Percentiles rank a stretch among this genome's conserved stretches.
phyloP scores from a whole-genome alignment of 2,329 filamentous ascomycete species.

The Trichoderma citrinoviride region DNA sequence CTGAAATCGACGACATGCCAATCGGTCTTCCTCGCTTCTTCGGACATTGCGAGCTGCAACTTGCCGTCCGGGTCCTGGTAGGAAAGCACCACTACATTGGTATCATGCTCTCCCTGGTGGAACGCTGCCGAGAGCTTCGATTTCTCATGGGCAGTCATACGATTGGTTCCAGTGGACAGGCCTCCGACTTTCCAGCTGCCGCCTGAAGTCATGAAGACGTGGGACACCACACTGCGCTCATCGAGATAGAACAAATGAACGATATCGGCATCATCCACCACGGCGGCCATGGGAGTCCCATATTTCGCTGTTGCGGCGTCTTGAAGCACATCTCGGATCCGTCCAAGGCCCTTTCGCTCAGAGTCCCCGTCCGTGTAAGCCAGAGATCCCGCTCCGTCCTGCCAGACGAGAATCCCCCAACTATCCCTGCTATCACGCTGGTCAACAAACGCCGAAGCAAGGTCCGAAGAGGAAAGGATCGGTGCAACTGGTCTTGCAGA shows the following conservation, averaged over 20 bases:
- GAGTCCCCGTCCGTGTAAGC: conserved; percentile 22
- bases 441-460: conserved; percentile 23
- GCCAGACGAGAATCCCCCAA: conserved; percentile 26
- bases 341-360: neutral
- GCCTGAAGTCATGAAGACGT: conserved; percentile 21
- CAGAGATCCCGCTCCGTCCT: conserved; percentile 27
- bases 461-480: conserved; percentile 17
- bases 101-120: conserved; percentile 23
- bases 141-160: conserved; percentile 8
- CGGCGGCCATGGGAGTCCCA: conserved; percentile 27
- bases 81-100: conserved; percentile 23
- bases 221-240: conserved; percentile 20
- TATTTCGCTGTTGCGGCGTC: conserved; percentile 20
- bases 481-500: neutral
- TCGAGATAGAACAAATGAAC: conserved; percentile 29
- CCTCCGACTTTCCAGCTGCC: conserved; percentile 25
- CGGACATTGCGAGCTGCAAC: conserved; percentile 25
- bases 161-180: conserved; percentile 1
- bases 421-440: neutral
- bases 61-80: conserved; percentile 23
- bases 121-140: conserved; percentile 26
- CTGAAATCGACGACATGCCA: conserved; percentile 24
- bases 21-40: conserved; percentile 18
- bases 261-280: conserved; percentile 22
- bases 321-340: neutral